phyloP scores from a whole-genome alignment of 768 basidiomycete species.

The Phanerochaete sordida region DNA sequence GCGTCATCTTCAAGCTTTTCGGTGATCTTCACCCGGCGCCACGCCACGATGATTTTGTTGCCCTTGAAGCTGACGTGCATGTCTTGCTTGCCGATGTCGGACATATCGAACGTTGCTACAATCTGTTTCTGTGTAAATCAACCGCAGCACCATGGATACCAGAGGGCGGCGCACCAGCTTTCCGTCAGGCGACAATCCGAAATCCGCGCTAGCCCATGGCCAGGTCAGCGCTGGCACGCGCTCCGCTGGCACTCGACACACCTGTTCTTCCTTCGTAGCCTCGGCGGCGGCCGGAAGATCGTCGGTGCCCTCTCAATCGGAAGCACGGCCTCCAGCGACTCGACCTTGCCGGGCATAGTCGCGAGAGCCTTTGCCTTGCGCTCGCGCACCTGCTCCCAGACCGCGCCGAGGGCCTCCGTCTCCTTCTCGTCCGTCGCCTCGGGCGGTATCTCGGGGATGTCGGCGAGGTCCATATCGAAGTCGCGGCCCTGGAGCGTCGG shows the following conservation, averaged over 20 bases:
- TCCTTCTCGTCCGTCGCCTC: conserved; percentile 16
- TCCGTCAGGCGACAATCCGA: conserved; percentile 5
- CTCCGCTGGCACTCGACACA: background rate
- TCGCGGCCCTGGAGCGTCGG: background rate
- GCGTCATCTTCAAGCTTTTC: conserved; percentile 62
- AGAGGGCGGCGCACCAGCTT: background rate
- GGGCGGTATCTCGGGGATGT: background rate
- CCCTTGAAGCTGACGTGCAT: conserved; percentile 73
- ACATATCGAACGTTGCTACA: conserved; percentile 68
- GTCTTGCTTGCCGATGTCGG: conserved; percentile 67
- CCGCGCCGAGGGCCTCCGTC: conserved; percentile 41
- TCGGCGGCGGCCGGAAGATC: background rate
- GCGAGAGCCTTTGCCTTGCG: conserved; percentile 66
- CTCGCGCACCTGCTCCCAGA: conserved; percentile 67
- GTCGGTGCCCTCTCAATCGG: background rate
- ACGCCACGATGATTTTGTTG: conserved; percentile 58
- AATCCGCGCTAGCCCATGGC: conserved; percentile 18
- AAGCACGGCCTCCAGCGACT: conserved; percentile 51
- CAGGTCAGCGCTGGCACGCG: background rate
- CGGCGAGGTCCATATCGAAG: background rate
- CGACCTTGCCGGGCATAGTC: conserved; percentile 65
- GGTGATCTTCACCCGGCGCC: conserved; percentile 55
- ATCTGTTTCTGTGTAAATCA: conserved; percentile 32
- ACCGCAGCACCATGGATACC: background rate
- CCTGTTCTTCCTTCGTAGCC: conserved; percentile 8